Evolutionary conservation across 1,284 basidiomycete genomes (phyloP).

Genomic region (Tilletia setariae): DNA sequence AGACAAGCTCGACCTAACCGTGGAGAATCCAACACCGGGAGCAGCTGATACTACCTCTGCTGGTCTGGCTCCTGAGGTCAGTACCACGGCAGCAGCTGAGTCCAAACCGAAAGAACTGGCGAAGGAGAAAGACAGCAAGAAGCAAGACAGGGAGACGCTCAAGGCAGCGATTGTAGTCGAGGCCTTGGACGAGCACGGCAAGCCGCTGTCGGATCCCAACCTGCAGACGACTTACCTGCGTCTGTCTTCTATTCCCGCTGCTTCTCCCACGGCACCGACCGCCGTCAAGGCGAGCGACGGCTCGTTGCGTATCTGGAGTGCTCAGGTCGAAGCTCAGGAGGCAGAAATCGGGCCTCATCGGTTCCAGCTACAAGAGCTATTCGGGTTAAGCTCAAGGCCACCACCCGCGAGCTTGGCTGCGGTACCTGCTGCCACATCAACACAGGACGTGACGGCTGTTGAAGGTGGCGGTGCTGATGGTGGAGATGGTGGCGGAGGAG

Average conservation of each 20-base stretch:
- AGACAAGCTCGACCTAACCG: too few relatives aligned
- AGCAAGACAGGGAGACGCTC: conserved; percentile 38
- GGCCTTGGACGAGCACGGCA: conserved; percentile 44
- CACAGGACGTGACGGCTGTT: too few relatives aligned
- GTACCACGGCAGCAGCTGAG: conserved; percentile 30
- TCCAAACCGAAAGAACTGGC: conserved; percentile 24
- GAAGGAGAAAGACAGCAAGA: conserved; percentile 6
- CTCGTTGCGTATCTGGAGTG: conserved; percentile 28
- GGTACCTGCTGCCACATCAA: neutral
- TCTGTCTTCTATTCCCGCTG: conserved; percentile 32
- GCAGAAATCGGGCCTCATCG: conserved; percentile 48
- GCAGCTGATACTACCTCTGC: neutral
- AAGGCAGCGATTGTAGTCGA: conserved; percentile 47
- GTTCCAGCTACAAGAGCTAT: conserved; percentile 52
- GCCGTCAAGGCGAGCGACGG: neutral
- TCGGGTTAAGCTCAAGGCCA: conserved; percentile 40
- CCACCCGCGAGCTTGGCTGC: conserved; percentile 24
- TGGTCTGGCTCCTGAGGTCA: conserved; percentile 15
- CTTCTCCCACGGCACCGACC: conserved; percentile 18
- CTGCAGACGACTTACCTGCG: conserved; percentile 45
- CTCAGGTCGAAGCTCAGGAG: conserved; percentile 47
- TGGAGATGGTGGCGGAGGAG: neutral
- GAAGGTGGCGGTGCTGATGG: neutral
- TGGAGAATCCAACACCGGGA: neutral
- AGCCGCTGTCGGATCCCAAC: conserved; percentile 40